A percentile compares a stretch with the other conserved stretches of the same genome.
phyloP scores from a whole-genome alignment of 305 asterid species.

The Solanum hybrid region DNA sequence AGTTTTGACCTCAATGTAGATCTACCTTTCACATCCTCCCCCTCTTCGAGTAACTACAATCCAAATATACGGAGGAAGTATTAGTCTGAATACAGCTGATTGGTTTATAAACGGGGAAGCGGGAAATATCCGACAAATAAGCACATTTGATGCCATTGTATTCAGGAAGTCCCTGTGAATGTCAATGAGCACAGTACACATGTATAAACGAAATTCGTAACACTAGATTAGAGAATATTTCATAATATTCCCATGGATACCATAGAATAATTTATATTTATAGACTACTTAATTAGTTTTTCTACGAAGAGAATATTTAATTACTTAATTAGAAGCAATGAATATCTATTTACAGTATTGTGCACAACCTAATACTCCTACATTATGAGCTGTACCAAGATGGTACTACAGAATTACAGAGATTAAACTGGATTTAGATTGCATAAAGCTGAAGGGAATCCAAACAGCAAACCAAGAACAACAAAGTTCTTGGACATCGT shows the following conservation, averaged over 20 bases:
- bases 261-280: neutral
- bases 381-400: neutral
- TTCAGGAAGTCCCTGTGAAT: neutral
- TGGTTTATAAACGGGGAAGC: neutral
- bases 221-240: neutral
- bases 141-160: conserved; percentile 1
- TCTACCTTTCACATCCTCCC: conserved; percentile 80
- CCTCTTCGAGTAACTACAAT: conserved; percentile 83
- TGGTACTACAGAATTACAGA: neutral
- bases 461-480: neutral
- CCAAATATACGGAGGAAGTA: neutral
- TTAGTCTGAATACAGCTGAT: neutral
- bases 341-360: neutral
- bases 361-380: neutral
- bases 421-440: neutral
- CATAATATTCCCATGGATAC: neutral
- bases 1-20: conserved; percentile 77
- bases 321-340: neutral
- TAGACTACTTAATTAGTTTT: neutral
- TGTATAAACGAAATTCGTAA: neutral
- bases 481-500: neutral
- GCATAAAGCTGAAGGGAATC: neutral
- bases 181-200: neutral
- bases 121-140: neutral
- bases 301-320: neutral